phyloP scores from a whole-genome alignment of 129 eudicot species.

The Artemisia argyi region DNA sequence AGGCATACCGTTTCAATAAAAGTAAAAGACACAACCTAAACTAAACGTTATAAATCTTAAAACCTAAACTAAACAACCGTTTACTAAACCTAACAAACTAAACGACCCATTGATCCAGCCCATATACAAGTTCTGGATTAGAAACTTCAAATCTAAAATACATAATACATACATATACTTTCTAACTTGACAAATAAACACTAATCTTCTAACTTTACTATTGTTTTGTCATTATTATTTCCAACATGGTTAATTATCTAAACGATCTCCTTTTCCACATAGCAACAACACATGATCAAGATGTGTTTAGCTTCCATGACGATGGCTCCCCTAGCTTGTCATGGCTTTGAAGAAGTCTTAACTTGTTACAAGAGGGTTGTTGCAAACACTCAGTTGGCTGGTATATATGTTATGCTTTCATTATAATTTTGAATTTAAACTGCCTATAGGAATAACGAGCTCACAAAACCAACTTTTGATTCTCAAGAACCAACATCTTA shows the following conservation, averaged over 20 bases:
- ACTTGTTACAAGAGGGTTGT: constrained; percentile 59
- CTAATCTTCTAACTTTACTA: too few relatives aligned
- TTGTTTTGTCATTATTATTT: too few relatives aligned
- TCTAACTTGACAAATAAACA: too few relatives aligned
- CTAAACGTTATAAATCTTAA: too few relatives aligned
- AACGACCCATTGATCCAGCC: too few relatives aligned
- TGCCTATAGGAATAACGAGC: neutral
- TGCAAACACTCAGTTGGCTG: constrained; percentile 54
- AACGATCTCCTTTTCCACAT: neutral
- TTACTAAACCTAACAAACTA: too few relatives aligned
- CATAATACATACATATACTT: too few relatives aligned
- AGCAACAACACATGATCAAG: constrained; percentile 70
- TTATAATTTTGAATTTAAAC: neutral
- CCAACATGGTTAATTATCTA: neutral
- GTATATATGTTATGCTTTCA: constrained; percentile 30
- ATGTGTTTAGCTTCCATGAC: constrained; percentile 70
- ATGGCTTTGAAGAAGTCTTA: constrained; percentile 86
- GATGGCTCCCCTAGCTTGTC: constrained; percentile 74
- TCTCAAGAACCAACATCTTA: constrained; percentile 74
- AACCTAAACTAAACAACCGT: too few relatives aligned
- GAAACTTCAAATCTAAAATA: too few relatives aligned
- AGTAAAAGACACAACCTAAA: too few relatives aligned
- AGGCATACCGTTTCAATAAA: too few relatives aligned
- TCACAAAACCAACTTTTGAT: constrained; percentile 8
- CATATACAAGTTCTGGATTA: too few relatives aligned